phyloP scores from a whole-genome alignment of 2,329 filamentous ascomycete genomes.

The Acrocalymma vagum region DNA sequence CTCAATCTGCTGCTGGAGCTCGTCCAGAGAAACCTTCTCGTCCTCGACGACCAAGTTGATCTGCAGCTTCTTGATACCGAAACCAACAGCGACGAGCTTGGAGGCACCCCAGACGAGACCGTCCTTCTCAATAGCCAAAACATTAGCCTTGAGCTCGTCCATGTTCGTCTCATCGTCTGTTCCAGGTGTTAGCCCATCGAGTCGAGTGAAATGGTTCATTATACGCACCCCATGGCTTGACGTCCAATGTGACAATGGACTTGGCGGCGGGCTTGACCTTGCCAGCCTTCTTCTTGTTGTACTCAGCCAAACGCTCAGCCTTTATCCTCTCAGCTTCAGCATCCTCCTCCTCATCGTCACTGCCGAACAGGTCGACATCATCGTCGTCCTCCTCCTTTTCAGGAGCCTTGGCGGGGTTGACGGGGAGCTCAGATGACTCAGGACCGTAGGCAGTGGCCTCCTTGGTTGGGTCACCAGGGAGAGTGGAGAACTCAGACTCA shows the following conservation, averaged over 20 bases:
- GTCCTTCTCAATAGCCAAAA: conserved; percentile 86
- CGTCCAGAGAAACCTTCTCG: conserved; percentile 88
- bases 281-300: conserved; percentile 95
- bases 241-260: conserved; percentile 93
- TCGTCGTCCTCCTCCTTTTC: conserved; percentile 67
- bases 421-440: conserved; percentile 76
- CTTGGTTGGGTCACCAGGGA: conserved; percentile 91
- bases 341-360: conserved; percentile 75
- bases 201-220: background rate
- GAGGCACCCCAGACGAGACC: conserved; percentile 96
- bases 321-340: conserved; percentile 83
- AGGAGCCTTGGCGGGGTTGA: conserved; percentile 87
- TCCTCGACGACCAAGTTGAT: conserved; percentile 98
- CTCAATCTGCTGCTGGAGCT: conserved; percentile 86
- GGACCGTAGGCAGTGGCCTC: conserved; percentile 91
- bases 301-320: conserved; percentile 90
- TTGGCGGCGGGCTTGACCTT: conserved; percentile 94
- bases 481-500: conserved; percentile 89
- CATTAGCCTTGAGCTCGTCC: conserved; percentile 78
- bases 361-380: conserved; percentile 92
- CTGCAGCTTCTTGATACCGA: conserved; percentile 99
- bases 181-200: conserved; percentile 25
- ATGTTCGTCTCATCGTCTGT: conserved; percentile 93
- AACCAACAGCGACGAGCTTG: conserved; percentile 89
- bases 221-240: conserved; percentile 97